phyloP scores from a whole-genome alignment of 768 basidiomycete species.

The Amanita muscaria region DNA sequence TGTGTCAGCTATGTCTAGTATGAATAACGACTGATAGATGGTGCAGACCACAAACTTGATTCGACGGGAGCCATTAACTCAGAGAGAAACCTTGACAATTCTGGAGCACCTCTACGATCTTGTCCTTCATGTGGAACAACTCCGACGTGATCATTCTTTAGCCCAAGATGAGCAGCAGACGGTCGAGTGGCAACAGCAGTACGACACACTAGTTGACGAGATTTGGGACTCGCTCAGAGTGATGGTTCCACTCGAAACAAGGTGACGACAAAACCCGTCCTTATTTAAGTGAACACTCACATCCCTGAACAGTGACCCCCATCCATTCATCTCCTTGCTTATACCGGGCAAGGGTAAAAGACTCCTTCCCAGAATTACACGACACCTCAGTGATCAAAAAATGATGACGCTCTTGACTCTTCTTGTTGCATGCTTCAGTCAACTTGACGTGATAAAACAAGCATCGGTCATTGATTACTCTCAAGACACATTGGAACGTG shows the following conservation, averaged over 20 bases:
- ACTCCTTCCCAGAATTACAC: slow-evolving; percentile 79
- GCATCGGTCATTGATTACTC: slow-evolving; percentile 63
- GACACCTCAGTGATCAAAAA: slow-evolving; percentile 69
- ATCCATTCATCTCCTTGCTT: slow-evolving; percentile 93
- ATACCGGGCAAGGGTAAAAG: slow-evolving; percentile 88
- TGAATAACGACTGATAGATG: background rate
- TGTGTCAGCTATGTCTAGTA: slow-evolving; percentile 11
- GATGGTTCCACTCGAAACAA: slow-evolving; percentile 90
- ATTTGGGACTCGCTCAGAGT: slow-evolving; percentile 80
- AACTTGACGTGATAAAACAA: slow-evolving; percentile 83
- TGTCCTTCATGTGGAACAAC: slow-evolving; percentile 77
- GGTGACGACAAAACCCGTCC: slow-evolving; percentile 35
- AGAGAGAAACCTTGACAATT: slow-evolving; percentile 67
- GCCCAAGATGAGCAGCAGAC: slow-evolving; percentile 43
- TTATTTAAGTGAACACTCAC: background rate
- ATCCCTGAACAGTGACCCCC: slow-evolving; percentile 60
- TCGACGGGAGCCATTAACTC: slow-evolving; percentile 65
- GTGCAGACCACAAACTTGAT: slow-evolving; percentile 53
- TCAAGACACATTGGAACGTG: slow-evolving; percentile 51
- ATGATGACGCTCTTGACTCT: slow-evolving; percentile 86
- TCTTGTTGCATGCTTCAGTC: slow-evolving; percentile 88
- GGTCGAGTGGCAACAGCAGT: slow-evolving; percentile 44
- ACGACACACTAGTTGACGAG: slow-evolving; percentile 49
- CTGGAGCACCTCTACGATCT: slow-evolving; percentile 83
- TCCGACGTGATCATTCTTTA: slow-evolving; percentile 68